Evolutionary conservation across 176 grass and related monocot species (phyloP), one percentile per base, ranked within the genome.

Genomic region (Coix lacrymajobi): DNA sequence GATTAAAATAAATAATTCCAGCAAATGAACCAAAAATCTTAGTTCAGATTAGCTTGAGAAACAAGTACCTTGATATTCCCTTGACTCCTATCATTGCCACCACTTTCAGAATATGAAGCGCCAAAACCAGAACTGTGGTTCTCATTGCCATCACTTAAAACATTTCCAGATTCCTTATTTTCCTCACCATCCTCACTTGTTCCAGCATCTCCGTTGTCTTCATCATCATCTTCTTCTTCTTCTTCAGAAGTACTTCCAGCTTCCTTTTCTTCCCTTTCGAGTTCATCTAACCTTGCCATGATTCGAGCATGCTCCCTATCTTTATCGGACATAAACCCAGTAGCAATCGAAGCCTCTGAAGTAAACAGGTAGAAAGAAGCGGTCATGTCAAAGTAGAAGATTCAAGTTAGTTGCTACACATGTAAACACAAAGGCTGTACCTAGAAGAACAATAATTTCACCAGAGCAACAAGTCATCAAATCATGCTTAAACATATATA

Each of bases 231-330:
- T 38, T 90, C 48, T 0, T 51, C 48, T n/a, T n/a, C n/a, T n/a
- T n/a, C 83, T 69, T 75, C 82, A 45, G 85, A 92, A 77, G 75
- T 43, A 85, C 48, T 86, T 81, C 87, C 93, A 78, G 77, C 83
- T 65, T 96, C 91, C 39, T 73, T 75, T 82, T 99, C 96, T 83
- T 96, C 78, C 77, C 71, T 90, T 77, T 96, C 93, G 36, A 96
- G 73, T 90, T 94, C 91, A 58, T 90, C 87, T 86, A 99, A 77
- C 69, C 85, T 92, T 69, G 91, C 83, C 87, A 96, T 92, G 63
- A 99, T 85, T 66, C 60, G 86, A 86, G 75, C 84, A 92, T 90
- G 87, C 69, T 92, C 91, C 51, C 33, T 88, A 45, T 93, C 89
- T 88, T 88, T 87, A 62, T 92, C 83, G 75, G 77, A 57, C 71